Base-by-base conservation (phyloP, 2,329 filamentous ascomycete species). In the Fusarium sp. region DNA sequence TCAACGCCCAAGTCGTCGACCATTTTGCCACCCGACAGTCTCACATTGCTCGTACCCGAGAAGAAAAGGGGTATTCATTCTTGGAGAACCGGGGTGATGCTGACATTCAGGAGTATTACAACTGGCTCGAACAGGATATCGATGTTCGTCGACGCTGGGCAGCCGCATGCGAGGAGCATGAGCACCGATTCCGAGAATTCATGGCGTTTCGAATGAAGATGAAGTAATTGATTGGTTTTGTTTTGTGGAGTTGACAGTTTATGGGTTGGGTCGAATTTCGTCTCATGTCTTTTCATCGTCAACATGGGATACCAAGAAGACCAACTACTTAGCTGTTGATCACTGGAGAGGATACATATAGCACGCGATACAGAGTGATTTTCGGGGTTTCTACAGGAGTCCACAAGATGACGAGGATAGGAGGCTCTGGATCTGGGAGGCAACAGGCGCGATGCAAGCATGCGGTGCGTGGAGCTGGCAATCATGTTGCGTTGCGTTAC, bases 91-190 rank as follows among this genome's bases (percentile, higher is more conserved):
- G 80, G 3, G 80, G 86, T 30, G 82, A 87, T 43, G 71, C 75
- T 3, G 89, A 88, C 0, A 85, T 91, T 30, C 79, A 84, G 21
- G 86, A 88, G 62, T 94, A 94, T 78, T 80, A 89, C 65, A 83
- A 82, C 42, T 89, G 88, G 79, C 81, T 92, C 62, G 87, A 88
- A 72, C 89, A 93, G 80, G 93, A 95, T 77, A 87, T 90, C 71
- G 83, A 85, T 53, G 88, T 93, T 9, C 85, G 90, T 63, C 85
- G 85, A 76, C 86, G 87, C 63, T 94, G 92, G 91, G 82, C 82
- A 35, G 80, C 86, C 13, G 89, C 89, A 12, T 89, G 88, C 68
- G 87, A 89, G 47, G 86, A 86, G 67, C 92, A 95, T 77, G 86
- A 88, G 64, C 80, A 85, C 64, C 86, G 87, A 15, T 82, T 94